Evolutionary conservation across 202 grass and related monocot genomes (phyloP), one percentile per base, ranked within the genome.

Genomic region (Panicum virgatum): DNA sequence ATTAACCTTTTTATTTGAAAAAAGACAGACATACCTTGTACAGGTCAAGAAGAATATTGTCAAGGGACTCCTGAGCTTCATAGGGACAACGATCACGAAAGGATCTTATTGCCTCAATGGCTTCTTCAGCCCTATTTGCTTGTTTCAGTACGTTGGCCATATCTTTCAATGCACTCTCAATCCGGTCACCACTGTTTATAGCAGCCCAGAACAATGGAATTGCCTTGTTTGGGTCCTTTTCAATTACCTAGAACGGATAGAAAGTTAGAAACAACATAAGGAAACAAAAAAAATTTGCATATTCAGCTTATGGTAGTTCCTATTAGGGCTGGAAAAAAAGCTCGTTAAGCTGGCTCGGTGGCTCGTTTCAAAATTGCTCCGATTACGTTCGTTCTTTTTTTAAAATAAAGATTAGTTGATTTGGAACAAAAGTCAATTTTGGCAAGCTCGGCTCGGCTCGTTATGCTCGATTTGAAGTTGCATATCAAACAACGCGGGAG

Each of bases 201-300:
- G 91, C 91, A 7, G 77, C 88, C 91, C 91, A 94, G 62, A 91
- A 94, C 65, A 91, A 78, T 53, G 91, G 88, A 81, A 94, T 60
- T 46, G 88, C 86, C 83, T 94, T 94, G 67, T 88, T 81, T 81
- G 86, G 91, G 37, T 94, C 92, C 73, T 94, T 94, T 69, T 94
- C 92, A 47, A 91, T 54, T 73, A 89, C 37, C 92, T 94, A 80
- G 40, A 85, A 80, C 47, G 12, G 20, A 57, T 22, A 83, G 15
- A 63, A 77, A 62, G 20, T 48, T 22, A 83, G 15, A 63, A 77
- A 62, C 38, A 82, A 66, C 3, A 70, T n/a, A 19, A 78, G 20
- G 22, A 64, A 47, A 66, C 36, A 65, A 10, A 51, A 10, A 51
- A 89, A 66, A 0, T 18, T 2, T 22, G 61, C 9, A 88, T n/a